These are phyloP conservation scores for Cladosporium oxysporum DNA, from an alignment of 2,329 filamentous ascomycete genomes.

Conservation along the genomic window DNA sequence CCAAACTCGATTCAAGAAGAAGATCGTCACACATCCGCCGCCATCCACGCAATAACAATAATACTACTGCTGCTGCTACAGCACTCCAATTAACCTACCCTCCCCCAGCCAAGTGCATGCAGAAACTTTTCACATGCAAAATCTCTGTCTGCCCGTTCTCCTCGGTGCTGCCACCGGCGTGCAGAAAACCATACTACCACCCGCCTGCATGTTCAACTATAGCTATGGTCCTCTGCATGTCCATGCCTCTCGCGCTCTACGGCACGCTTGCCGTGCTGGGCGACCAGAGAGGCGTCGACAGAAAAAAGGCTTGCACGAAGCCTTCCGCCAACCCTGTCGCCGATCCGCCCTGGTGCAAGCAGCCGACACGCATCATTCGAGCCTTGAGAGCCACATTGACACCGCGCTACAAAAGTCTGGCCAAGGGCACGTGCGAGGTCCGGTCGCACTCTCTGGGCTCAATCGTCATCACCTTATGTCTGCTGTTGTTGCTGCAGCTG, in stretches of 20 bases:
- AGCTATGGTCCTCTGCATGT: background rate
- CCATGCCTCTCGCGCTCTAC: background rate
- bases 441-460: background rate
- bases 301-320: conserved; percentile 16
- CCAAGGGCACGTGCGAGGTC: conserved; percentile 8
- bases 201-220: background rate
- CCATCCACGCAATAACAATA: background rate
- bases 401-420: conserved; percentile 14
- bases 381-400: background rate
- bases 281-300: background rate
- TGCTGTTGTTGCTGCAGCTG: background rate
- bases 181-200: background rate
- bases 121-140: conserved; percentile 9
- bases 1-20: background rate
- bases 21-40: conserved; percentile 1
- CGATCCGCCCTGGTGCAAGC: conserved; percentile 10
- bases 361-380: conserved; percentile 9
- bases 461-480: background rate
- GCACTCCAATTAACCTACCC: too few species aligned
- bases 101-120: background rate
- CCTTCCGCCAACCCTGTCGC: conserved; percentile 10
- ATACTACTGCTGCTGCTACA: too few species aligned
- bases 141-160: background rate
- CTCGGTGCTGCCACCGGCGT: background rate
- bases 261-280: conserved; percentile 17